phyloP scores from a whole-genome alignment of 805 yeast genomes.

The Teunomyces aglyptinius region DNA sequence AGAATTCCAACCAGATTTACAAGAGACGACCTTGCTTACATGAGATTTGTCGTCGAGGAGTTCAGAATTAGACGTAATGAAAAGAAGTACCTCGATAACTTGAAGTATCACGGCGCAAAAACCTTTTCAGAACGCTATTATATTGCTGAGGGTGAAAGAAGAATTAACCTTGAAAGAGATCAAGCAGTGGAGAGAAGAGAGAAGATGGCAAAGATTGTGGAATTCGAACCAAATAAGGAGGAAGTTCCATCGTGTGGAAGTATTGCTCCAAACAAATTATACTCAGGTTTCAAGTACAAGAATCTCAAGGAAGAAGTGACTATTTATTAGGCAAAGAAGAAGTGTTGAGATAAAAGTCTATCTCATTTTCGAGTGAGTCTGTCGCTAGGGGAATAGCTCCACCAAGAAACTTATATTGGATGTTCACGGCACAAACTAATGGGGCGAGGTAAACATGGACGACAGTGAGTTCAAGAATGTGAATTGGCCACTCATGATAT shows the following conservation, averaged over 20 bases:
- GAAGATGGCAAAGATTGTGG: background rate
- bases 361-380: background rate
- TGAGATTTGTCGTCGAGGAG: background rate
- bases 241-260: background rate
- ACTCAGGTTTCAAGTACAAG: conserved; percentile 4
- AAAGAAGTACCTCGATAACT: background rate
- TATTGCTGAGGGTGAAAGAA: background rate
- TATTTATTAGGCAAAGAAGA: background rate
- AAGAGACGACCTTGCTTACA: background rate
- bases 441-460: background rate
- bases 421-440: background rate
- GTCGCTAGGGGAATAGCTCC: background rate
- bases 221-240: background rate
- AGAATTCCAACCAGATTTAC: background rate
- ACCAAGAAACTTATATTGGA: background rate
- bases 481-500: conserved; percentile 3
- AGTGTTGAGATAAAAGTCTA: background rate
- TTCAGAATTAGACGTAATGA: background rate
- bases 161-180: background rate
- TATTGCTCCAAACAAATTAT: conserved; percentile 1
- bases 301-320: background rate
- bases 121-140: background rate
- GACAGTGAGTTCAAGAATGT: background rate
- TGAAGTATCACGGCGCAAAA: background rate
- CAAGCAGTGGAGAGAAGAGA: background rate